Conservation (phyloP, 1,284 basidiomycete species). For the Agroathelia rolfsii region DNA sequence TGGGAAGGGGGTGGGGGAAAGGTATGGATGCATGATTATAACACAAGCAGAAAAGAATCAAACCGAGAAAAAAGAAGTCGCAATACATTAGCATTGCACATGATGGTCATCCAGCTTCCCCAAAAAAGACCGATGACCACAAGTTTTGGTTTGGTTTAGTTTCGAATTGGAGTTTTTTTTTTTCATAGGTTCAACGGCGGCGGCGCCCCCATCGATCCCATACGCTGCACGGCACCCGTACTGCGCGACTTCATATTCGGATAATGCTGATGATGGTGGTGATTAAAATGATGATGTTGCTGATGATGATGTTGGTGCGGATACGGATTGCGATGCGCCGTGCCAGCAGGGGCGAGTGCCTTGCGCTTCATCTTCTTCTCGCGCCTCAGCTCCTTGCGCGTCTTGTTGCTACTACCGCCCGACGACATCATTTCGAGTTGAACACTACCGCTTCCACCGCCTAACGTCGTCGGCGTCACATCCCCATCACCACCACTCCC, state of each 20-base stretch:
- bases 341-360: constrained; percentile 23
- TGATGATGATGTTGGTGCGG: constrained; percentile 26
- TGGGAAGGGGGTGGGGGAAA: not conserved
- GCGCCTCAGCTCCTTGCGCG: constrained; percentile 24
- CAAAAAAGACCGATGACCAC: constrained; percentile 24
- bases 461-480: constrained; percentile 32
- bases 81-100: not conserved
- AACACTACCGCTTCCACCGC: constrained; percentile 11
- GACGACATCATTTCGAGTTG: constrained; percentile 11
- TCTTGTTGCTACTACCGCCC: constrained; percentile 17
- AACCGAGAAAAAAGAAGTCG: constrained; percentile 1
- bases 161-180: too few relatives aligned
- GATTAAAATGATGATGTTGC: constrained; percentile 27
- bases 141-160: constrained; percentile 18
- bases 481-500: constrained; percentile 25
- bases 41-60: constrained; percentile 1
- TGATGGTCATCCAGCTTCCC: not conserved
- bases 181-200: constrained; percentile 20
- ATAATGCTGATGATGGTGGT: constrained; percentile 46
- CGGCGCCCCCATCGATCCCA: constrained; percentile 33
- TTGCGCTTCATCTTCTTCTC: constrained; percentile 31
- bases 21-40: not conserved
- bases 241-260: constrained; percentile 59
- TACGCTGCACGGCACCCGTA: constrained; percentile 49
- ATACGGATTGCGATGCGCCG: constrained; percentile 32